phyloP scores from a whole-genome alignment of 2,329 filamentous ascomycete species.

The Cytospora piceae region DNA sequence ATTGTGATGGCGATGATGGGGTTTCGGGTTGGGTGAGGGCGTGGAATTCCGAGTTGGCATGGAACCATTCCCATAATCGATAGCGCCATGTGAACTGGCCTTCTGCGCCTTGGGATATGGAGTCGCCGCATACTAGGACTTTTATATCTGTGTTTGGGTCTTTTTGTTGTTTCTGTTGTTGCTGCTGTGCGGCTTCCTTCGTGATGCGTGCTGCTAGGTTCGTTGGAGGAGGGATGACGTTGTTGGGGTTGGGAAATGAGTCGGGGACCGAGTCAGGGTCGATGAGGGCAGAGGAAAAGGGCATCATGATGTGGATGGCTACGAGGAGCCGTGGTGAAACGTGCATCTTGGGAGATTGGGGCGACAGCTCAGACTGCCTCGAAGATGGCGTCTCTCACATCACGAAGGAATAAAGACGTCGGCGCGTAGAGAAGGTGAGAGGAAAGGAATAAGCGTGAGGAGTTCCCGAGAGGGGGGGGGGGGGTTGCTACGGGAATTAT shows the following conservation, averaged over 20 bases:
- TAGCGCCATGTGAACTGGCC: slow-evolving; percentile 50
- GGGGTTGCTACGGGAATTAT: not conserved
- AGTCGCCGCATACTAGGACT: slow-evolving; percentile 45
- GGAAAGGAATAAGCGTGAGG: too few species aligned
- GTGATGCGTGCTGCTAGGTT: not conserved
- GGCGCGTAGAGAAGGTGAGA: not conserved
- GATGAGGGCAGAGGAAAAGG: not conserved
- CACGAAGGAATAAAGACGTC: not conserved
- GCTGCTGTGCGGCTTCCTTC: not conserved
- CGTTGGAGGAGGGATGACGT: not conserved
- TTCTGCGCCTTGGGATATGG: slow-evolving; percentile 44
- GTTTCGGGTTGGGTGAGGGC: slow-evolving; percentile 15
- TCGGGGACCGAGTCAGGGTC: not conserved
- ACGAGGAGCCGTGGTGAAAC: slow-evolving; percentile 13
- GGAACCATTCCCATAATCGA: slow-evolving; percentile 46
- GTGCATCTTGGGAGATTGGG: slow-evolving; percentile 5
- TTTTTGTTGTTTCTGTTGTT: not conserved
- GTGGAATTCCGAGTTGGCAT: slow-evolving; percentile 22
- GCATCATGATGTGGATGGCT: not conserved
- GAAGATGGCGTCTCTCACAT: slow-evolving; percentile 1
- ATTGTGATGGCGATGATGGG: not conserved
- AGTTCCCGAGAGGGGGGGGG: too few species aligned
- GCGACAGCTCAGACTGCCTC: not conserved
- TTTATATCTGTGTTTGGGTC: slow-evolving; percentile 16
- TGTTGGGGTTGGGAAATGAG: not conserved